These are phyloP conservation scores for Colletotrichum sp. DNA, from an alignment of 2,329 filamentous ascomycete species.

Conservation along the genomic window DNA sequence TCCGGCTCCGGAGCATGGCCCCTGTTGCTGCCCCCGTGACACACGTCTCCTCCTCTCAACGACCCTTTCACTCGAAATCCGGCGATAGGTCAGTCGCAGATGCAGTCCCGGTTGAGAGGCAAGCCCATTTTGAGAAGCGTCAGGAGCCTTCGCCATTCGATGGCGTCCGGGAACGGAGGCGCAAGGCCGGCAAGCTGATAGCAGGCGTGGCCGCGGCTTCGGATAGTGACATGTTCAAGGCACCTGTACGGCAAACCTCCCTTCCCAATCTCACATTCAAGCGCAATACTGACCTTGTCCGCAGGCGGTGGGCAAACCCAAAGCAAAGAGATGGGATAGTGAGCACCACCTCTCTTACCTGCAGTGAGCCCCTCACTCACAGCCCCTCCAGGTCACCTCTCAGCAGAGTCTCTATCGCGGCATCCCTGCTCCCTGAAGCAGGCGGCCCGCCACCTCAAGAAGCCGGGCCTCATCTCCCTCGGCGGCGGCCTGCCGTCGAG, in stretches of 20 bases:
- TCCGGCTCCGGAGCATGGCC: conserved; percentile 12
- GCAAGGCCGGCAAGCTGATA: conserved; percentile 73
- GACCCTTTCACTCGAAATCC: conserved; percentile 13
- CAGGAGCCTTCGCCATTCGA: conserved; percentile 45
- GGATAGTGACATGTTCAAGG: conserved; percentile 85
- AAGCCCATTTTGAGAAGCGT: conserved; percentile 19
- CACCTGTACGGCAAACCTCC: conserved; percentile 54
- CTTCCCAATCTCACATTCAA: background rate
- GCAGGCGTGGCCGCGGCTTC: conserved; percentile 79
- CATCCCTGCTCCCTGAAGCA: conserved; percentile 79
- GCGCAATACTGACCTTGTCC: conserved; percentile 19
- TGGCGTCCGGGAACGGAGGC: conserved; percentile 70
- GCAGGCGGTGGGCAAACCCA: conserved; percentile 63
- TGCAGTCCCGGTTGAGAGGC: conserved; percentile 15
- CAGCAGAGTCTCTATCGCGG: conserved; percentile 63
- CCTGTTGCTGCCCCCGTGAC: background rate
- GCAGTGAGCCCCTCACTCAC: background rate
- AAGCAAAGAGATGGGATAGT: conserved; percentile 86
- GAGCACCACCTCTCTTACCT: conserved; percentile 43
- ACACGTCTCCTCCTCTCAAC: background rate
- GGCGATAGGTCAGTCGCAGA: conserved; percentile 19
- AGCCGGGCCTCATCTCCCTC: conserved; percentile 85
- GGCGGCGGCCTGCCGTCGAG: conserved; percentile 90
- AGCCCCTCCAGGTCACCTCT: conserved; percentile 56
- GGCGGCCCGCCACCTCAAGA: conserved; percentile 80